Conservation (phyloP, 2,329 filamentous ascomycete genomes). For the Clonostachys rosea region DNA sequence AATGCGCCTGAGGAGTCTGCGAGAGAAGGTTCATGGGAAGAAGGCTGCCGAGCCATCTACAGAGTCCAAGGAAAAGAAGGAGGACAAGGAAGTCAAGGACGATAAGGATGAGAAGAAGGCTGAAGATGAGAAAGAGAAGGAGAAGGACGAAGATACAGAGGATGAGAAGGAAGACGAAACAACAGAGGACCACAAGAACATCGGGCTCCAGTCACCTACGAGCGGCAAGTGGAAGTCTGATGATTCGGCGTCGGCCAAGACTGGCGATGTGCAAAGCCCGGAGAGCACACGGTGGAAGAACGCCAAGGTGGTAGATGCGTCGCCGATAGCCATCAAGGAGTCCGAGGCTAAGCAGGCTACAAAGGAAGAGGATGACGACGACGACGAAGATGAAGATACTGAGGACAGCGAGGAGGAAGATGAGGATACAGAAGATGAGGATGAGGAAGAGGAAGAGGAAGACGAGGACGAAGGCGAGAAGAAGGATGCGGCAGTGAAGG, state of each 20-base stretch:
- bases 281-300: constrained; percentile 34
- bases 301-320: constrained; percentile 25
- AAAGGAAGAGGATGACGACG: constrained; percentile 12
- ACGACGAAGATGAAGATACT: constrained; percentile 5
- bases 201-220: constrained; percentile 37
- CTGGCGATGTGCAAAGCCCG: constrained; percentile 34
- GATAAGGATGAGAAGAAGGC: constrained; percentile 4
- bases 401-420: constrained; percentile 10
- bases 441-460: constrained; percentile 9
- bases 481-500: neutral
- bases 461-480: constrained; percentile 6
- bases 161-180: constrained; percentile 4
- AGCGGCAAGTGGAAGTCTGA: constrained; percentile 33
- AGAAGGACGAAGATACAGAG: constrained; percentile 3
- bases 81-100: constrained; percentile 8
- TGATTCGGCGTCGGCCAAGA: constrained; percentile 9
- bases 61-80: constrained; percentile 7
- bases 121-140: constrained; percentile 4
- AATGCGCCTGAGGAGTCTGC: constrained; percentile 45
- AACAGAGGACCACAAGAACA: constrained; percentile 4
- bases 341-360: constrained; percentile 9
- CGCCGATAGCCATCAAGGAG: neutral
- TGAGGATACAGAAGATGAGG: constrained; percentile 16
- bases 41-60: constrained; percentile 13
- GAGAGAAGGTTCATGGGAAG: constrained; percentile 51